Conservation (phyloP, 2,329 filamentous ascomycete species). For the Ascochyta fabae region DNA sequence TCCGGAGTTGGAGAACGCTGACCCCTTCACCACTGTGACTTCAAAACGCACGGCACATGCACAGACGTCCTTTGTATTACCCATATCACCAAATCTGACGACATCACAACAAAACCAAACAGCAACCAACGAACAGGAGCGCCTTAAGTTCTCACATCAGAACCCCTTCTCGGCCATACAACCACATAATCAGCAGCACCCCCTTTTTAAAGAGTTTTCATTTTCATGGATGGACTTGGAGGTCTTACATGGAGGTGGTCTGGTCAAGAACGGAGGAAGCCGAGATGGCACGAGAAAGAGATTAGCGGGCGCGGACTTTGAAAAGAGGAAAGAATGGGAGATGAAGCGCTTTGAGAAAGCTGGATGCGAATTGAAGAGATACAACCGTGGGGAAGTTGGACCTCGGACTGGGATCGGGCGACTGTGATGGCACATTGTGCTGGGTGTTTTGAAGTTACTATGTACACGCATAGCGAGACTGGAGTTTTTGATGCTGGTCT, state of each 20-base stretch:
- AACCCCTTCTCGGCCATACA: conserved; percentile 39
- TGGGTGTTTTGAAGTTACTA: neutral
- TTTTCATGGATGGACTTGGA: conserved; percentile 39
- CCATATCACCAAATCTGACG: conserved; percentile 23
- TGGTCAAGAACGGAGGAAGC: conserved; percentile 21
- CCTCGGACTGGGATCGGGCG: conserved; percentile 44
- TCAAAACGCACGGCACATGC: conserved; percentile 26
- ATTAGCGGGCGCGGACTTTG: conserved; percentile 34
- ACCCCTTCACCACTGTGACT: conserved; percentile 35
- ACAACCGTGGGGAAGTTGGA: conserved; percentile 48
- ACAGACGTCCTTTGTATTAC: conserved; percentile 29
- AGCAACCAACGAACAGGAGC: conserved; percentile 28
- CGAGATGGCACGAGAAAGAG: conserved; percentile 35
- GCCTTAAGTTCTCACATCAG: conserved; percentile 35
- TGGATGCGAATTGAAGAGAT: conserved; percentile 41
- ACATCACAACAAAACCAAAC: conserved; percentile 2
- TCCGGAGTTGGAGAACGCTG: conserved; percentile 23
- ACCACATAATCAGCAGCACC: conserved; percentile 31
- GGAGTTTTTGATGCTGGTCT: neutral
- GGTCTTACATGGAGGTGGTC: conserved; percentile 32
- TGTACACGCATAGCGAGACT: conserved; percentile 1
- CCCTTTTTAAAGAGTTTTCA: conserved; percentile 40
- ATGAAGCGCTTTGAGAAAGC: conserved; percentile 43
- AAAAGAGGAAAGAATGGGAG: conserved; percentile 41
- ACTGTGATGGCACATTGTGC: conserved; percentile 24